These are phyloP conservation scores for Hypocreales sp. DNA, from an alignment of 2,329 filamentous ascomycete genomes.

Conservation along the genomic window DNA sequence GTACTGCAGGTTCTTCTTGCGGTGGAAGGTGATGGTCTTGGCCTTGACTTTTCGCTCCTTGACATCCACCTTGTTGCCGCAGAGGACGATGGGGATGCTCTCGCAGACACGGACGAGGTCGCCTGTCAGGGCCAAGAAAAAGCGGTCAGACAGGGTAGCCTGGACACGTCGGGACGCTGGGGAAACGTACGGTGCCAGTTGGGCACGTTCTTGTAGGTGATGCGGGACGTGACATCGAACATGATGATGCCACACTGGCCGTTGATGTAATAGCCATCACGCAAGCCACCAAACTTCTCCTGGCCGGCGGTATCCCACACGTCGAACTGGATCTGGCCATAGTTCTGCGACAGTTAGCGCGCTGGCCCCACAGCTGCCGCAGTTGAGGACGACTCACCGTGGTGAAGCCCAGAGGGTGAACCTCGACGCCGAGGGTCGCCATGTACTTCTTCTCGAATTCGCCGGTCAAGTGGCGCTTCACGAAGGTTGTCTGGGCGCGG, in stretches of 20 bases:
- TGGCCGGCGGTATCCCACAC: slow-evolving; percentile 98
- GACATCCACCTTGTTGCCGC: slow-evolving; percentile 99
- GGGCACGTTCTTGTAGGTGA: slow-evolving; percentile 99
- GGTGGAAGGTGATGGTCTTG: slow-evolving; percentile 99
- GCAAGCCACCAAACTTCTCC: slow-evolving; percentile 98
- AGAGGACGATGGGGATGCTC: slow-evolving; percentile 96
- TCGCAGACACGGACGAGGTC: slow-evolving; percentile 98
- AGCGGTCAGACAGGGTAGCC: neutral
- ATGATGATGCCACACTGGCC: slow-evolving; percentile 99
- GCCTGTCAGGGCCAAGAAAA: slow-evolving; percentile 33
- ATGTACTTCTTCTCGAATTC: slow-evolving; percentile 99
- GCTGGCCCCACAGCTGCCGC: slow-evolving; percentile 1
- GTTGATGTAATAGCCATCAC: slow-evolving; percentile 99
- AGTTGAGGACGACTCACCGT: slow-evolving; percentile 54
- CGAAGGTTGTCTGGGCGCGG: slow-evolving; percentile 99
- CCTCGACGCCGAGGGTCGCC: slow-evolving; percentile 97
- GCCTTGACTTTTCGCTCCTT: slow-evolving; percentile 99
- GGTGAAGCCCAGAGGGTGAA: slow-evolving; percentile 94
- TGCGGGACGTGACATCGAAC: slow-evolving; percentile 98
- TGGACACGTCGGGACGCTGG: neutral
- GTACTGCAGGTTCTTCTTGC: slow-evolving; percentile 99
- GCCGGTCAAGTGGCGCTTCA: slow-evolving; percentile 99
- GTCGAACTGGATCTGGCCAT: slow-evolving; percentile 93
- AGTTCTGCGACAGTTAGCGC: slow-evolving; percentile 44
- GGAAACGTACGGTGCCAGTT: slow-evolving; percentile 98